A percentile compares a stretch with the other conserved stretches of the same genome.
These are phyloP conservation scores for Aspergillus unguis DNA, from an alignment of 2,329 filamentous ascomycete genomes.

Conservation along the genomic window DNA sequence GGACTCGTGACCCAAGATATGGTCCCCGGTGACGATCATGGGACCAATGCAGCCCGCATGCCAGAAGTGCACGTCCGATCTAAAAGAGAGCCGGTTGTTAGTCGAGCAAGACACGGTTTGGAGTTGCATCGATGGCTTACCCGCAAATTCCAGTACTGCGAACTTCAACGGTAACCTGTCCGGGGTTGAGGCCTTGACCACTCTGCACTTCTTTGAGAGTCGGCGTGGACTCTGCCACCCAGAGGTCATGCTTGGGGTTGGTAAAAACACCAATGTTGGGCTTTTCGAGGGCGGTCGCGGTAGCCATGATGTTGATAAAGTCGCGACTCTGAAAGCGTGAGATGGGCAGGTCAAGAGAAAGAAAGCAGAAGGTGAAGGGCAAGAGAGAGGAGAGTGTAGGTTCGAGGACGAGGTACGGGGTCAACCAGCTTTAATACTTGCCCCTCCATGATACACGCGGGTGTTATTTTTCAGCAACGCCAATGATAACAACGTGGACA, in stretches of 20 bases:
- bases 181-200: slow-evolving; percentile 66
- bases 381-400: not conserved
- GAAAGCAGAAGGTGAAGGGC: not conserved
- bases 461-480: slow-evolving; percentile 4
- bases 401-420: not conserved
- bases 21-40: slow-evolving; percentile 85
- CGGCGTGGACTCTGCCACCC: slow-evolving; percentile 76
- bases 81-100: slow-evolving; percentile 34
- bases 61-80: slow-evolving; percentile 97
- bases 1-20: slow-evolving; percentile 92
- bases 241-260: slow-evolving; percentile 87
- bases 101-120: not conserved
- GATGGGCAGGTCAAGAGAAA: not conserved
- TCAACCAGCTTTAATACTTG: slow-evolving; percentile 19
- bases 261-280: slow-evolving; percentile 95
- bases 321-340: not conserved
- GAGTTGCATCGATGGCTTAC: slow-evolving; percentile 45
- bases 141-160: slow-evolving; percentile 97
- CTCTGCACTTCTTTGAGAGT: slow-evolving; percentile 69
- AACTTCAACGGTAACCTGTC: slow-evolving; percentile 83
- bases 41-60: slow-evolving; percentile 91
- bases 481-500: slow-evolving; percentile 6
- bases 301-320: slow-evolving; percentile 24
- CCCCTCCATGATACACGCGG: slow-evolving; percentile 16
- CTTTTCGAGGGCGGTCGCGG: slow-evolving; percentile 55